Base-by-base conservation (phyloP, 2,329 filamentous ascomycete genomes). In the Alternaria conjuncta region DNA sequence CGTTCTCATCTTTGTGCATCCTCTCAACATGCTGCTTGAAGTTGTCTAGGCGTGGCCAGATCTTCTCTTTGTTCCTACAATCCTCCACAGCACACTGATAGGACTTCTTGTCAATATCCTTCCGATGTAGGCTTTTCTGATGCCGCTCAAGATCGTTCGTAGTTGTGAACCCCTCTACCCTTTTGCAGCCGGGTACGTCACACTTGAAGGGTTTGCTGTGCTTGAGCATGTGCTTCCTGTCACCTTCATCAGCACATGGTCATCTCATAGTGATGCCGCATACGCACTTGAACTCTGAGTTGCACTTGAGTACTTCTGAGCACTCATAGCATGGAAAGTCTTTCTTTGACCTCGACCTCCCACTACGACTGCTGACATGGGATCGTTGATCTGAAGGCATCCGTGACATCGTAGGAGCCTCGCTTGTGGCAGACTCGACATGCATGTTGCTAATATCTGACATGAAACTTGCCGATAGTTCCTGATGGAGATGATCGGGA, bases 21-120 rank as follows among this genome's bases (percentile, higher is more conserved):
- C 90, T 87, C 54, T 82, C 84, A 49, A 97, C 84, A 75, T 97
- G 94, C 36, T 90, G 88, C 64, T 90, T 90, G 78, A 97, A 97
- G 74, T 97, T 97, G 78, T 97, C 94, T 55, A 90, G 84, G 21
- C 94, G 87, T 1, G 91, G 90, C 92, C 92, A 97, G 36, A 85
- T 81, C 76, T 96, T 97, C 2, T 82, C 82, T 65, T 84, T 89
- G 23, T 83, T 86, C 23, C 81, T 83, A 71, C 91, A 93, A 21
- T 81, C 72, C 7, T 79, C 79, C 6, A 86, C 81, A 55, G 84
- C 84, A 75, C 92, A 96, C 60, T 84, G 85, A 67, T 86, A 92
- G 0, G 80, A 82, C 36, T 67, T 71, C 6, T 59, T 81, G 25
- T 72, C 76, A 62, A 79, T 81, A 43, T 71, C 81, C 55, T 85